These are phyloP conservation scores for Schizopora paradoxa DNA, from an alignment of 1,284 basidiomycete species.

Conservation along the genomic window DNA sequence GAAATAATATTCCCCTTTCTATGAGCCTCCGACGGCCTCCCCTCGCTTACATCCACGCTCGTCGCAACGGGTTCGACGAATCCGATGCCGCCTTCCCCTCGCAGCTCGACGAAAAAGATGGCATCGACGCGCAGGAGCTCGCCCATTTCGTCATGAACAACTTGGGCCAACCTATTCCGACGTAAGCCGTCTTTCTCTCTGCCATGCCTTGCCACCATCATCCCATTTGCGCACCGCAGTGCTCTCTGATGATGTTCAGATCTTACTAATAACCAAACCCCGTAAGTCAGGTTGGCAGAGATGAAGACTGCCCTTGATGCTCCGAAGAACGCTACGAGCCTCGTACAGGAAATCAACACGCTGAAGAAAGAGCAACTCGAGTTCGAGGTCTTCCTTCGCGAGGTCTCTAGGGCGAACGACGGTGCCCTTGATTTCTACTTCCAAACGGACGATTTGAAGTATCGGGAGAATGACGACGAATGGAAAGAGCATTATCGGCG, in stretches of 20 bases:
- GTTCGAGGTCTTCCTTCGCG: conserved; percentile 35
- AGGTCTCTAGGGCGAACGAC: conserved; percentile 37
- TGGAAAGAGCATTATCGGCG: conserved; percentile 13
- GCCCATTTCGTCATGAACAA: conserved; percentile 27
- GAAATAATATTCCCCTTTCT: no score
- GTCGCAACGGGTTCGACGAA: no score
- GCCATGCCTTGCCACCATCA: conserved; percentile 8
- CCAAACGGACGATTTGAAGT: conserved; percentile 28
- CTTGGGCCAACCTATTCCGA: conserved; percentile 24
- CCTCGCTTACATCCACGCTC: no score
- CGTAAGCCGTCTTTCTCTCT: conserved; percentile 22
- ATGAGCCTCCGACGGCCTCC: no score
- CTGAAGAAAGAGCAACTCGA: conserved; percentile 35
- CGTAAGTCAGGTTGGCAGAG: conserved; percentile 17
- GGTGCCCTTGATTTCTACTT: conserved; percentile 33
- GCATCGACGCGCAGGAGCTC: conserved; percentile 27
- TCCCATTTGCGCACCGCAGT: neutral
- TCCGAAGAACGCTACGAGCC: conserved; percentile 25
- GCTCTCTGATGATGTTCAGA: neutral
- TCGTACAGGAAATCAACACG: conserved; percentile 33
- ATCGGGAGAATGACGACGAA: conserved; percentile 26
- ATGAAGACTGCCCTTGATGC: conserved; percentile 17
- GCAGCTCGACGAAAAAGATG: conserved; percentile 20
- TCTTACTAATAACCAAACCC: neutral
- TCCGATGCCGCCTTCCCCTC: no score